Conservation (phyloP, 1,284 basidiomycete genomes). For the Leccinum pallidistipes region DNA sequence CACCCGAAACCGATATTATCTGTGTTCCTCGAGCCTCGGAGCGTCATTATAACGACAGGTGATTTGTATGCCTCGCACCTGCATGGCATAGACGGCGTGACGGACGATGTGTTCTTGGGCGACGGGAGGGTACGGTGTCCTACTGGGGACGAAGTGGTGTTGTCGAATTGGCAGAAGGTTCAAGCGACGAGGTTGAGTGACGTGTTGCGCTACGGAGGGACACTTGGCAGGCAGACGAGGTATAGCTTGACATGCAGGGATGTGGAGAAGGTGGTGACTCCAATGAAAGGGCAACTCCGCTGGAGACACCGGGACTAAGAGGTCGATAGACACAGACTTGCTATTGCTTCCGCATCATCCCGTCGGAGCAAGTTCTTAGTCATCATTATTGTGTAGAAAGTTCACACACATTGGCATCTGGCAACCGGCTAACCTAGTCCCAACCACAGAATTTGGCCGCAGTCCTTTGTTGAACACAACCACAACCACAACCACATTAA, state of each 20-base stretch:
- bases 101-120: conserved; percentile 47
- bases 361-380: conserved; percentile 2
- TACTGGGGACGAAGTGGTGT: conserved; percentile 34
- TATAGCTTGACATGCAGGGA: conserved; percentile 89
- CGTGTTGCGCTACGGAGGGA: conserved; percentile 45
- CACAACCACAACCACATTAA: background rate
- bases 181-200: conserved; percentile 40
- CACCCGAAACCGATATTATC: conserved; percentile 66
- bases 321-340: background rate
- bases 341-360: background rate
- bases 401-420: conserved; percentile 21
- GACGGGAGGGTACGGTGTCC: conserved; percentile 15
- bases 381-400: background rate
- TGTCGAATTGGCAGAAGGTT: conserved; percentile 59
- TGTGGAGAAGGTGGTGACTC: conserved; percentile 57
- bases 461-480: background rate
- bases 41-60: conserved; percentile 74
- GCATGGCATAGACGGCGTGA: conserved; percentile 68
- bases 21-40: conserved; percentile 80
- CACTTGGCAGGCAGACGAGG: conserved; percentile 58
- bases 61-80: conserved; percentile 69
- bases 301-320: background rate
- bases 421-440: no score
- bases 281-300: background rate
- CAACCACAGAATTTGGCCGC: background rate